Conservation (phyloP, 495 filamentous ascomycete genomes). For the Entonaema liquescens region DNA sequence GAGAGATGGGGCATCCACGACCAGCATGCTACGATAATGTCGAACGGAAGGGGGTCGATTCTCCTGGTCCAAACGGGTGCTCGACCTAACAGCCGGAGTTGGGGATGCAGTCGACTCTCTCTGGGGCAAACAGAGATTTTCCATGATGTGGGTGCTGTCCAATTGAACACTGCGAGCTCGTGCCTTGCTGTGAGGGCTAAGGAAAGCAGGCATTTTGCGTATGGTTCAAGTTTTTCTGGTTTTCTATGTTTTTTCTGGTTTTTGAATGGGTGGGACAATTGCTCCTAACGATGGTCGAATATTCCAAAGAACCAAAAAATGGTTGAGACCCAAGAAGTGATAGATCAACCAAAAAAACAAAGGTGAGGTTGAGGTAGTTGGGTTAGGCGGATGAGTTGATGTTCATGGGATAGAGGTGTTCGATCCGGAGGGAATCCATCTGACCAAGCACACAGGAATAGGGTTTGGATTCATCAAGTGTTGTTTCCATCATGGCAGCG, state of each 20-base stretch:
- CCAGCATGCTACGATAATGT: slow-evolving; percentile 60
- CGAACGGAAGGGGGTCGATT: slow-evolving; percentile 46
- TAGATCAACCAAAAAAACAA: slow-evolving; percentile 47
- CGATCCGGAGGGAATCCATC: slow-evolving; percentile 38
- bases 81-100: slow-evolving; percentile 44
- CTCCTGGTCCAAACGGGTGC: slow-evolving; percentile 50
- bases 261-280: slow-evolving; percentile 37
- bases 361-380: slow-evolving; percentile 6
- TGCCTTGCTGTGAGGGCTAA: slow-evolving; percentile 51
- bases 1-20: slow-evolving; percentile 57
- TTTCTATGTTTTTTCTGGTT: slow-evolving; percentile 32
- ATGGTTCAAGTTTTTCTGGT: slow-evolving; percentile 19
- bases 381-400: slow-evolving; percentile 28
- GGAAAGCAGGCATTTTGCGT: slow-evolving; percentile 51
- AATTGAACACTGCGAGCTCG: slow-evolving; percentile 59
- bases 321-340: slow-evolving; percentile 51
- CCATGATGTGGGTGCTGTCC: slow-evolving; percentile 46
- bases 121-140: slow-evolving; percentile 40
- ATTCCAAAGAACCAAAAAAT: slow-evolving; percentile 51
- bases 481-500: slow-evolving; percentile 35
- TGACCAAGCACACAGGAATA: slow-evolving; percentile 17
- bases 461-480: background rate
- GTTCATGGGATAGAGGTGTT: slow-evolving; percentile 30
- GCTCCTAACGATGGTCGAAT: slow-evolving; percentile 46
- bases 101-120: slow-evolving; percentile 35